Evolutionary conservation across 352 stramenopile species (phyloP).

Genomic region (Aphanomyces euteiches): DNA sequence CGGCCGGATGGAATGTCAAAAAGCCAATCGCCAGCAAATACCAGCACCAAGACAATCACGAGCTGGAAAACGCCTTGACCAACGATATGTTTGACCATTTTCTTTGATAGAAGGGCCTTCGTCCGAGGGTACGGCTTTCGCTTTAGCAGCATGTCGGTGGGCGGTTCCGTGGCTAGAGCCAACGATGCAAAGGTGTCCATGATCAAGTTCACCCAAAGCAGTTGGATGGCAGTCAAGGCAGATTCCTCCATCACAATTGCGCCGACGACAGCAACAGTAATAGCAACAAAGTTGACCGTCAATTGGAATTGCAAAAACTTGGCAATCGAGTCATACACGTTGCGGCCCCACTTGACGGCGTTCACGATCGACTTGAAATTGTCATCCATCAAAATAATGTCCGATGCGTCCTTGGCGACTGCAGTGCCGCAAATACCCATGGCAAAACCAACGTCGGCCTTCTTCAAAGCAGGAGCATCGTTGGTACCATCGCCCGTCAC

Average conservation of each 20-base stretch:
- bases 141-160: constrained; percentile 81
- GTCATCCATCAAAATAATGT: constrained; percentile 96
- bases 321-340: constrained; percentile 95
- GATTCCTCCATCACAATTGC: constrained; percentile 57
- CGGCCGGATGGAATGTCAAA: constrained; percentile 49
- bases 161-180: constrained; percentile 92
- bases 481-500: constrained; percentile 96
- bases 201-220: constrained; percentile 98
- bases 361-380: constrained; percentile 95
- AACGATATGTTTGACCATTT: constrained; percentile 94
- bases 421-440: constrained; percentile 93
- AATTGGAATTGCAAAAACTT: constrained; percentile 98
- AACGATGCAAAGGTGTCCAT: constrained; percentile 96
- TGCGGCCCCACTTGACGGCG: constrained; percentile 94
- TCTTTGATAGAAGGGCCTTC: constrained; percentile 86
- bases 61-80: constrained; percentile 91
- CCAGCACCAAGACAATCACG: constrained; percentile 68
- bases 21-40: constrained; percentile 66
- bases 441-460: constrained; percentile 93
- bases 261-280: constrained; percentile 88
- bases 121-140: constrained; percentile 88
- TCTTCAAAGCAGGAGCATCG: constrained; percentile 92
- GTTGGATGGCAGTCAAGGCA: constrained; percentile 91
- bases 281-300: constrained; percentile 92
- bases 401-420: constrained; percentile 92